phyloP scores from a whole-genome alignment of 495 filamentous ascomycete genomes.

The Xylaria scruposa region DNA sequence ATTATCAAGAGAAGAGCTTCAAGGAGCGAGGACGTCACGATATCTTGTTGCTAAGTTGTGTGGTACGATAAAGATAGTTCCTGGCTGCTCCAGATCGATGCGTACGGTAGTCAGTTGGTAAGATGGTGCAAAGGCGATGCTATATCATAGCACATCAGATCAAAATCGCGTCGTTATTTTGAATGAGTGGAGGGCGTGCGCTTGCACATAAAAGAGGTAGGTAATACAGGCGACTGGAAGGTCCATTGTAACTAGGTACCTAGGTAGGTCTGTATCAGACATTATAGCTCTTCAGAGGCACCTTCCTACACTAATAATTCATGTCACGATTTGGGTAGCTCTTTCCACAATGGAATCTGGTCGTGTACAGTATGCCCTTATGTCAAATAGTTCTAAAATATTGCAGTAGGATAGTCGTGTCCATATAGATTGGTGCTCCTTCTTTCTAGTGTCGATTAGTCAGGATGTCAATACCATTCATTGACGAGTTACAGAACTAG shows the following conservation, averaged over 20 bases:
- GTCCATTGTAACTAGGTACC: background rate
- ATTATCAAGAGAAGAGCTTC: background rate
- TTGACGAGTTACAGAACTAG: background rate
- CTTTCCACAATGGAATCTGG: background rate
- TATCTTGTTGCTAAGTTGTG: background rate
- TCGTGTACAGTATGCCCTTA: background rate
- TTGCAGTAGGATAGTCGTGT: background rate
- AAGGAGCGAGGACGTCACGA: background rate
- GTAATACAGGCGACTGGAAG: background rate
- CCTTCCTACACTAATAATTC: background rate
- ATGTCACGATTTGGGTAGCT: background rate
- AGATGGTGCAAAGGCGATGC: background rate
- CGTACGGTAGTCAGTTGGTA: background rate
- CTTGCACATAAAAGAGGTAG: background rate
- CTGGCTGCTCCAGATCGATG: background rate
- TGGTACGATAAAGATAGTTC: background rate
- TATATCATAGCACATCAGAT: background rate
- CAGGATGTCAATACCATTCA: background rate
- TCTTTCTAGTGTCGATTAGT: background rate
- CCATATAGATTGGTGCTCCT: background rate
- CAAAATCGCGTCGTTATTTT: background rate
- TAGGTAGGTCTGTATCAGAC: no score
- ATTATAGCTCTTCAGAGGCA: background rate
- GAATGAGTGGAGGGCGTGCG: background rate
- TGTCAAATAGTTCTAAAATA: background rate